Base-by-base conservation (phyloP, 768 basidiomycete species). In the Leccinellum luteum region DNA sequence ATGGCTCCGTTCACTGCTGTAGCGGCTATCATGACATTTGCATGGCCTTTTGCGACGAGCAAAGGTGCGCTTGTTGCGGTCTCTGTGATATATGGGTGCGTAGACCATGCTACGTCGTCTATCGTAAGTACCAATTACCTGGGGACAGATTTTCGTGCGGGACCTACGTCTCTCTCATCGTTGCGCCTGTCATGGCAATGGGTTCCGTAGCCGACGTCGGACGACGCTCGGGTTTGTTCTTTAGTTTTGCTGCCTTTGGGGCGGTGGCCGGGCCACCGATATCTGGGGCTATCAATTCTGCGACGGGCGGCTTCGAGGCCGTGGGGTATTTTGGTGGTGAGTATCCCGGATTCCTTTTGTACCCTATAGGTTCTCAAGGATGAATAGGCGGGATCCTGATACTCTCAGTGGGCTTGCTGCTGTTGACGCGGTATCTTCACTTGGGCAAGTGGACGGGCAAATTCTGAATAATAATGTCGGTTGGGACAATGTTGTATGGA, bases 211-310 rank as follows among this genome's bases (percentile, higher is more conserved):
- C 73, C 14, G 87, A 90, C 52, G 78, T 88, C 1, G 89, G 89
- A 4, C 75, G 85, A 30, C 76, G 89, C 14, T 72, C 80, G 0
- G 89, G 89, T 9, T 83, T 89, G 78, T 81, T 81, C 58, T 74
- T 86, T 68, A 85, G 79, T 28, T 76, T 87, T 52, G 56, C 83
- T 28, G 78, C 88, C 0, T 44, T 89, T n/a, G 87, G 86, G 5
- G 85, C 85, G 0, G 74, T 90, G 4, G 78, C 77, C 0, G 89
- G 89, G 0, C 86, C 87, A 4, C 89, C 89, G 0, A 87, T 90
- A 56, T 87, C 87, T 10, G 89, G 89, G 1, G 85, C 85, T 0
- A 87, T 91, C 61, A 78, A 79, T 54, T 69, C 69, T 0, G 75
- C 78, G 1, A 81, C 84, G 1, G 80, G 79, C 4, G 78, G 78